Percentiles rank a stretch among this genome's conserved stretches.
Conservation (phyloP, 2,329 filamentous ascomycete genomes). For the Escovopsis sp. region DNA sequence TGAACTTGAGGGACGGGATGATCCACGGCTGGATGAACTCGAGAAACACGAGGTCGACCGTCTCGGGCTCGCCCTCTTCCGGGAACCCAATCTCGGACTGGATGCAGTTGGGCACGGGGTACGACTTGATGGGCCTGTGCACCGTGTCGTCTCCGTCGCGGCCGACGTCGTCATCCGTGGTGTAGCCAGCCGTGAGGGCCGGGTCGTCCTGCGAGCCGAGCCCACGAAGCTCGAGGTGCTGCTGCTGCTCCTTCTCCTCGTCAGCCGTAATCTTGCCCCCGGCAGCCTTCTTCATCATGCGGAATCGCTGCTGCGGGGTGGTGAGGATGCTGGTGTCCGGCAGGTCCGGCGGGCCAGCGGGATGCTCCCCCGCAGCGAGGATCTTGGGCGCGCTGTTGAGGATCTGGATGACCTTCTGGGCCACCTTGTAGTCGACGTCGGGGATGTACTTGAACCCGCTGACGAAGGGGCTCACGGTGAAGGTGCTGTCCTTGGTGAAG, state of each 20-base stretch:
- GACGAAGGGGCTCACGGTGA: conserved; percentile 74
- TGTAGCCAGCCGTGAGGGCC: conserved; percentile 55
- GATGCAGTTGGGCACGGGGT: conserved; percentile 70
- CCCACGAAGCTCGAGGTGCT: conserved; percentile 19
- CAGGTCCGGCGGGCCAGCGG: neutral
- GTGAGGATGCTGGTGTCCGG: conserved; percentile 32
- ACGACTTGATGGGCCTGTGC: conserved; percentile 60
- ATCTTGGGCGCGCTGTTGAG: conserved; percentile 42
- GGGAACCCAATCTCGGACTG: conserved; percentile 54
- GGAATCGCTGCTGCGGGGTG: conserved; percentile 31
- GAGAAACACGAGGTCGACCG: conserved; percentile 77
- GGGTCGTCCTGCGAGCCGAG: conserved; percentile 15
- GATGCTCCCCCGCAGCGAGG: conserved; percentile 16
- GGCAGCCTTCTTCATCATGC: conserved; percentile 11
- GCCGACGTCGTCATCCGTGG: conserved; percentile 72
- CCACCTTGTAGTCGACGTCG: conserved; percentile 66
- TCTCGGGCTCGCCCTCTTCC: conserved; percentile 42
- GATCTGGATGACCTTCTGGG: conserved; percentile 49
- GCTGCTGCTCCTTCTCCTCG: conserved; percentile 2
- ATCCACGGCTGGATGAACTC: conserved; percentile 83
- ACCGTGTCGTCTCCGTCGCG: conserved; percentile 80
- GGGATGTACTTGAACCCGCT: conserved; percentile 64
- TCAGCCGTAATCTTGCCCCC: conserved; percentile 5
- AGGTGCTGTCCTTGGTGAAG: conserved; percentile 80
- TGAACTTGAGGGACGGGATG: conserved; percentile 53